phyloP scores from a whole-genome alignment of 2,329 filamentous ascomycete species.

The Cladobotryum protrusum region DNA sequence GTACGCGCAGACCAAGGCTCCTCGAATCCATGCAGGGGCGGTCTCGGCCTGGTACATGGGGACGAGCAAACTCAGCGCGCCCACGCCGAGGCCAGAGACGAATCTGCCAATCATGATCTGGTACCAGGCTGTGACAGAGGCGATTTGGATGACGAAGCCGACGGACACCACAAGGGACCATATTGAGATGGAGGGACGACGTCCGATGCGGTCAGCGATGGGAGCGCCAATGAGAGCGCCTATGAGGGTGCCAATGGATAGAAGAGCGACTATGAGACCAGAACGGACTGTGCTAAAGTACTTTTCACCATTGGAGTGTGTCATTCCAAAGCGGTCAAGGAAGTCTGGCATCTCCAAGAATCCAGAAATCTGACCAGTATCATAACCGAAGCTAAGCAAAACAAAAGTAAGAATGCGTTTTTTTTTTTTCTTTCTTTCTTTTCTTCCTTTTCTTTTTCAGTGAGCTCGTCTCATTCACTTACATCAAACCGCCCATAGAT shows the following conservation, averaged over 20 bases:
- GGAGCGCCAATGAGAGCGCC: slow-evolving; percentile 55
- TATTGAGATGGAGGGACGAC: slow-evolving; percentile 54
- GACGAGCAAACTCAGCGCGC: slow-evolving; percentile 56
- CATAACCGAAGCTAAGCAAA: slow-evolving; percentile 35
- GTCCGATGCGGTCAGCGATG: slow-evolving; percentile 59
- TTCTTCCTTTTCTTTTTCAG: background rate
- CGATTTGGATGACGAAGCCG: slow-evolving; percentile 63
- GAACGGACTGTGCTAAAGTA: slow-evolving; percentile 48
- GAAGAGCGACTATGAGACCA: slow-evolving; percentile 53
- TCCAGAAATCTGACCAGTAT: slow-evolving; percentile 50
- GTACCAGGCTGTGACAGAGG: slow-evolving; percentile 50
- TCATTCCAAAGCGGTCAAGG: slow-evolving; percentile 43
- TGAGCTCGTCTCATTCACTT: slow-evolving; percentile 12
- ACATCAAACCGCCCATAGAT: slow-evolving; percentile 42
- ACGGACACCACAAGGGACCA: slow-evolving; percentile 56
- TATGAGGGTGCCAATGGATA: slow-evolving; percentile 54
- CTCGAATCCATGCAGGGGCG: slow-evolving; percentile 59
- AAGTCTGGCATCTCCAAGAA: slow-evolving; percentile 56
- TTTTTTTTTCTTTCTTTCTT: background rate
- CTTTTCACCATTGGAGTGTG: slow-evolving; percentile 29
- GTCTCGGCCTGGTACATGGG: slow-evolving; percentile 73
- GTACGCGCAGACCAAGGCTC: slow-evolving; percentile 59
- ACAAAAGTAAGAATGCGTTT: slow-evolving; percentile 1
- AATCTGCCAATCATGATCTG: slow-evolving; percentile 61
- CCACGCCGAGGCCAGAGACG: slow-evolving; percentile 61